Evolutionary conservation across 345 rosid species (phyloP).

Genomic region (Lumnitzera littorea): DNA sequence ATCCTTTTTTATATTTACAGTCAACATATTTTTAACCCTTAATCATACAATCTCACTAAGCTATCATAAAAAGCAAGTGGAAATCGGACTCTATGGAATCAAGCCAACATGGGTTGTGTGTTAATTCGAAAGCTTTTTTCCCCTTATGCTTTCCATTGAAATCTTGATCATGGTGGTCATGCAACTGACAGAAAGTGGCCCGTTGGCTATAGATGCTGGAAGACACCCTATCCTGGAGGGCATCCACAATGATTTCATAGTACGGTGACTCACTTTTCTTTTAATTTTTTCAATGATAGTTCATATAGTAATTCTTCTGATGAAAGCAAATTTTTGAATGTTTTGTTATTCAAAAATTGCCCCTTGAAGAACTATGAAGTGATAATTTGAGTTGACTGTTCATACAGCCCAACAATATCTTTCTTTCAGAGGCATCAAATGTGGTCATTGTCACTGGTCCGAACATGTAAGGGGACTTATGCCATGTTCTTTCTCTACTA

Average conservation of each 20-base stretch:
- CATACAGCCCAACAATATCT: slow-evolving; percentile 85
- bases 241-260: slow-evolving; percentile 81
- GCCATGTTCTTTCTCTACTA: slow-evolving; percentile 4
- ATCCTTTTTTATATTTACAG: too few species aligned
- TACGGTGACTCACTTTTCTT: slow-evolving; percentile 15
- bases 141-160: background rate
- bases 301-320: too few species aligned
- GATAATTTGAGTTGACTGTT: slow-evolving; percentile 5
- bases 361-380: background rate
- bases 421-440: slow-evolving; percentile 90
- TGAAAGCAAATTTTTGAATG: too few species aligned
- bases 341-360: too few species aligned
- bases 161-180: slow-evolving; percentile 13
- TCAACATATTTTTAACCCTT: too few species aligned
- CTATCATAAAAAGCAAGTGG: too few species aligned
- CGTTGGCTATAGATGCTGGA: slow-evolving; percentile 91
- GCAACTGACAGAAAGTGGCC: slow-evolving; percentile 61
- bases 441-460: slow-evolving; percentile 89
- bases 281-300: background rate
- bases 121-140: slow-evolving; percentile 9
- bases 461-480: slow-evolving; percentile 61
- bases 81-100: too few species aligned
- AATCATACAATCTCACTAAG: too few species aligned
- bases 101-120: too few species aligned
- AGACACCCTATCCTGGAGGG: slow-evolving; percentile 92